Conservation (phyloP, 768 basidiomycete genomes). For the Suillus subluteus region DNA sequence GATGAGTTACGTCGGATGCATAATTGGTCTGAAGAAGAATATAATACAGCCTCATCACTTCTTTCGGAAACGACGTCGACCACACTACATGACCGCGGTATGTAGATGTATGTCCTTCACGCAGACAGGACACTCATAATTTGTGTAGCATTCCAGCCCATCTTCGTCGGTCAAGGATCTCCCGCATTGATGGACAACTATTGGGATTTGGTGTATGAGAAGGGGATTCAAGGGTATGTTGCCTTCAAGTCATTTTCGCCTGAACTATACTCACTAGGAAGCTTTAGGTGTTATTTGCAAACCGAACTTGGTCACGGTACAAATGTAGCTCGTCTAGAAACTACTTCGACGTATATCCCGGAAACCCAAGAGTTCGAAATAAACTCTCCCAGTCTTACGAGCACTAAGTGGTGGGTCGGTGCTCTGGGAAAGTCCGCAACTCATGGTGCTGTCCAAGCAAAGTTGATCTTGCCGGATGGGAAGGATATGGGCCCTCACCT, state of each 20-base stretch:
- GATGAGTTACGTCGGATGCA: constrained; percentile 60
- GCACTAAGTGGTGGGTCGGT: constrained; percentile 86
- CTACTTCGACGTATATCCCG: constrained; percentile 75
- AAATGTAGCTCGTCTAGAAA: constrained; percentile 70
- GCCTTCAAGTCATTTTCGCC: not conserved
- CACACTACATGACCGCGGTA: constrained; percentile 41
- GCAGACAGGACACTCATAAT: constrained; percentile 29
- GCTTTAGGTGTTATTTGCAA: constrained; percentile 67
- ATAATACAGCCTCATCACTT: constrained; percentile 45
- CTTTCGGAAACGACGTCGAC: constrained; percentile 61
- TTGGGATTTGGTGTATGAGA: constrained; percentile 48
- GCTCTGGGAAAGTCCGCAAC: constrained; percentile 72
- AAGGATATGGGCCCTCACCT: constrained; percentile 72
- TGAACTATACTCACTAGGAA: not conserved
- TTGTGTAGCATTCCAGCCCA: constrained; percentile 60
- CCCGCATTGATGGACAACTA: constrained; percentile 56
- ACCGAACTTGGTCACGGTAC: constrained; percentile 83
- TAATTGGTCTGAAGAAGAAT: constrained; percentile 55
- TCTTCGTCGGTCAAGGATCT: constrained; percentile 64
- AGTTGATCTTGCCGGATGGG: constrained; percentile 64
- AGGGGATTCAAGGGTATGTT: constrained; percentile 58
- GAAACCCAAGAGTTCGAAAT: constrained; percentile 72
- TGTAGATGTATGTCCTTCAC: constrained; percentile 2
- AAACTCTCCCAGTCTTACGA: constrained; percentile 73
- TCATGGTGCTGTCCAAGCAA: constrained; percentile 77